Conservation (phyloP, 2,329 filamentous ascomycete genomes). For the Stagonosporopsis cucurbitacearum region DNA sequence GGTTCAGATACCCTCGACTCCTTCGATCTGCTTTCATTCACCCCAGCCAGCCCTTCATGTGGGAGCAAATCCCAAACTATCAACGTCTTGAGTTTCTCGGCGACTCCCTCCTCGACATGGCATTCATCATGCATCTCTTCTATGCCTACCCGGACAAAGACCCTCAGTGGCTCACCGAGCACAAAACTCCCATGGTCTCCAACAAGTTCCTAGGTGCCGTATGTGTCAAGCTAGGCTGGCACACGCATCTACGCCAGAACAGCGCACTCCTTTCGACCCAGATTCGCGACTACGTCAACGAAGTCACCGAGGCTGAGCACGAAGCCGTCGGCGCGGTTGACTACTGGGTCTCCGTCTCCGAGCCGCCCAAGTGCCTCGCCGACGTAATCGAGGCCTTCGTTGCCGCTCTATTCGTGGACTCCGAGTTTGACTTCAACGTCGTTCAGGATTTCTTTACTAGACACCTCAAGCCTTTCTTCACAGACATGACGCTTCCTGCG, state of each 20-base stretch:
- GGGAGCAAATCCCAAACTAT: constrained; percentile 83
- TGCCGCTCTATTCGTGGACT: constrained; percentile 91
- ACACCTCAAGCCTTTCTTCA: constrained; percentile 79
- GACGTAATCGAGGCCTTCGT: constrained; percentile 90
- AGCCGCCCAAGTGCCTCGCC: constrained; percentile 77
- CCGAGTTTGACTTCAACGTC: constrained; percentile 74
- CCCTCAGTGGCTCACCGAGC: constrained; percentile 96
- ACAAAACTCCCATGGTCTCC: constrained; percentile 99
- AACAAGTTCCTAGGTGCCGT: constrained; percentile 91
- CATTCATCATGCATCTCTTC: constrained; percentile 82
- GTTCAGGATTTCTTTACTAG: constrained; percentile 79
- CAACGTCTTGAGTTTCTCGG: constrained; percentile 92
- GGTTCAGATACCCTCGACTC: constrained; percentile 77
- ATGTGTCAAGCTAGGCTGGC: constrained; percentile 77
- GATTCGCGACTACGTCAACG: constrained; percentile 62
- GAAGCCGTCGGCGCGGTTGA: constrained; percentile 61
- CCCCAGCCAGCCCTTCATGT: constrained; percentile 76
- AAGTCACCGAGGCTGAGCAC: constrained; percentile 62
- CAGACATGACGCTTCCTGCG: constrained; percentile 72
- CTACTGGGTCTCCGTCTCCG: constrained; percentile 68
- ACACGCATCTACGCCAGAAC: constrained; percentile 70
- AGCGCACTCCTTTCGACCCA: constrained; percentile 59
- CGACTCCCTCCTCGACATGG: constrained; percentile 87
- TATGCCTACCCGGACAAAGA: constrained; percentile 77
- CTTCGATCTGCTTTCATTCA: constrained; percentile 87